Evolutionary conservation across 306 rosid species (phyloP).

Genomic region (Citrullus colocynthis): DNA sequence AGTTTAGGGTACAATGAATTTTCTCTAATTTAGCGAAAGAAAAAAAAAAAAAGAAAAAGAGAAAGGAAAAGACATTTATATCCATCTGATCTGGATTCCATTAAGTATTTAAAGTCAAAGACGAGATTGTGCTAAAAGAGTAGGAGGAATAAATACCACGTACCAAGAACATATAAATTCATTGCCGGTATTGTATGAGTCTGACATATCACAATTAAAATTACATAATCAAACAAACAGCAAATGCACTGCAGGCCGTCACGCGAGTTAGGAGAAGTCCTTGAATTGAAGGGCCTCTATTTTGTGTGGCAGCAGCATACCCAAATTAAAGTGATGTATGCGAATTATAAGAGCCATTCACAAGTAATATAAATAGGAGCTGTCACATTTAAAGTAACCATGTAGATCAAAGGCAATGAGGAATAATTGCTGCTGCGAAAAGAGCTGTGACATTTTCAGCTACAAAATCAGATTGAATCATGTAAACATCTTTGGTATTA

Average conservation of each 20-base stretch:
- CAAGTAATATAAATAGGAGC: neutral
- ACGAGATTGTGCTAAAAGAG: neutral
- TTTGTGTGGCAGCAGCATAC: neutral
- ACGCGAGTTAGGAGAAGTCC: neutral
- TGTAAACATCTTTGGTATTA: neutral
- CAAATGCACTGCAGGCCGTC: neutral
- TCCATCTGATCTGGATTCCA: neutral
- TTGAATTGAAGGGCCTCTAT: neutral
- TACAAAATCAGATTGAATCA: neutral
- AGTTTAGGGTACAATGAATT: too few relatives aligned
- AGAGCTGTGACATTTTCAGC: neutral
- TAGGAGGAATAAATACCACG: neutral
- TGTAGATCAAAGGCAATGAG: neutral
- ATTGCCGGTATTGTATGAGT: neutral
- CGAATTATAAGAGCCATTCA: slow-evolving; percentile 1
- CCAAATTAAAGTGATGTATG: neutral
- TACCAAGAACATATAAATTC: neutral
- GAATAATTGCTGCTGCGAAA: neutral
- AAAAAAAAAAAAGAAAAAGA: too few relatives aligned
- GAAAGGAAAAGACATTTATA: too few relatives aligned
- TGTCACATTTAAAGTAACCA: neutral
- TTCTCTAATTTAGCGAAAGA: too few relatives aligned
- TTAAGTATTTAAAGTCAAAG: neutral
- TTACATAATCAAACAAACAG: neutral
- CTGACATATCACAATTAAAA: neutral